phyloP scores from a whole-genome alignment of 1,139 yeast species.

The Yamadazyma membranifaciens region DNA sequence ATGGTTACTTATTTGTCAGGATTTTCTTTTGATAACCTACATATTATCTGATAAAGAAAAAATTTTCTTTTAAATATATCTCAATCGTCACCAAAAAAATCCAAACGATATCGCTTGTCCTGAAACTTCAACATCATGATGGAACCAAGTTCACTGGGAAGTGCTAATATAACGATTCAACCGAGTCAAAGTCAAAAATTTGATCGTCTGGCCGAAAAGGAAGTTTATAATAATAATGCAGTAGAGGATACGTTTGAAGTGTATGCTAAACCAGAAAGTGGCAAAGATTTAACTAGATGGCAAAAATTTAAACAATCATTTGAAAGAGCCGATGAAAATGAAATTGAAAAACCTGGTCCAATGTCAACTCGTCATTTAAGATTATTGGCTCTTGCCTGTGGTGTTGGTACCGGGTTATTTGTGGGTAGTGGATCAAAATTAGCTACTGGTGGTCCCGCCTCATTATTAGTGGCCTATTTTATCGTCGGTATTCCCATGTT shows the following conservation, averaged over 20 bases:
- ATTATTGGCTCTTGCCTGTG: slow-evolving; percentile 34
- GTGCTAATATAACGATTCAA: too few relatives aligned
- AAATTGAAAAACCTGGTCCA: slow-evolving; percentile 17
- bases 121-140: too few relatives aligned
- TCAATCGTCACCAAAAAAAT: too few relatives aligned
- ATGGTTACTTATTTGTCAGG: too few relatives aligned
- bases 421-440: slow-evolving; percentile 36
- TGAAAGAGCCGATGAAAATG: slow-evolving; percentile 16
- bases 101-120: too few relatives aligned
- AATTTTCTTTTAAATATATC: too few relatives aligned
- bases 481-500: slow-evolving; percentile 35
- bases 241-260: slow-evolving; percentile 3
- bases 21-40: too few relatives aligned
- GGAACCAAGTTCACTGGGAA: too few relatives aligned
- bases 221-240: too few relatives aligned
- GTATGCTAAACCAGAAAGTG: background rate
- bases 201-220: too few relatives aligned
- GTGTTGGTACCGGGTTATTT: slow-evolving; percentile 38
- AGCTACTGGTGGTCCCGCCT: slow-evolving; percentile 34
- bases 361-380: slow-evolving; percentile 28
- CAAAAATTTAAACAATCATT: slow-evolving; percentile 16
- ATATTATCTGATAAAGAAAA: too few relatives aligned
- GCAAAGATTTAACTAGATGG: slow-evolving; percentile 10
- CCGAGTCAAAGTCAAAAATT: too few relatives aligned
- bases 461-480: slow-evolving; percentile 31